phyloP scores from a whole-genome alignment of 73 alveolate genomes.

The Symbiodinium pilosum region DNA sequence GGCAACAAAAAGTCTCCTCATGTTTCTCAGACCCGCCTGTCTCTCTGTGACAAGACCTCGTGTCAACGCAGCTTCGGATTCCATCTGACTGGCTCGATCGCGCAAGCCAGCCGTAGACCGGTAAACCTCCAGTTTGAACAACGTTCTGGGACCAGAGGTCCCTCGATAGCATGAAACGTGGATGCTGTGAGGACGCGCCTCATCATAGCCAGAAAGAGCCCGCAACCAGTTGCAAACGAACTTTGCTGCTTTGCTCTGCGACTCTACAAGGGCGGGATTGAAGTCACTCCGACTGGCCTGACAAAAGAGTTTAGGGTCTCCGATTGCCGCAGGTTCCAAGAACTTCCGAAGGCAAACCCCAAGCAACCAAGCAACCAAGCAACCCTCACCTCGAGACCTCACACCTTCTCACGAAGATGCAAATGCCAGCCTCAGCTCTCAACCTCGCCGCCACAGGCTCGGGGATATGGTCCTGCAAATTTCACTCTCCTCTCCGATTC shows the following conservation, averaged over 20 bases:
- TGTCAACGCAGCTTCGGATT: background rate
- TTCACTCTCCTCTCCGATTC: no score
- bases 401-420: no score
- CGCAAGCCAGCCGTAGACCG: constrained; percentile 25
- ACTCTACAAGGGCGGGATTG: constrained; percentile 42
- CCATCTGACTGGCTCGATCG: constrained; percentile 23
- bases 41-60: background rate
- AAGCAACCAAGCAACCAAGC: no score
- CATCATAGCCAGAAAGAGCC: constrained; percentile 44
- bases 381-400: no score
- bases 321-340: no score
- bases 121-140: constrained; percentile 7
- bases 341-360: no score
- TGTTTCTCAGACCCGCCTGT: background rate
- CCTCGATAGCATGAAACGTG: background rate
- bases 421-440: constrained; percentile 54
- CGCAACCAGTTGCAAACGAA: constrained; percentile 50
- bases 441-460: constrained; percentile 17
- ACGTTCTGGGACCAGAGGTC: background rate
- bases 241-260: constrained; percentile 61
- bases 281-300: constrained; percentile 28
- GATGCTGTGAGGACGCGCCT: background rate
- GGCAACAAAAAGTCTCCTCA: background rate
- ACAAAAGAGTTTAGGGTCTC: background rate
- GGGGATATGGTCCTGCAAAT: constrained; percentile 9